Evolutionary conservation across 805 yeast genomes (phyloP), one percentile per base, ranked within the genome.

Genomic region (Saturnispora diversa): DNA sequence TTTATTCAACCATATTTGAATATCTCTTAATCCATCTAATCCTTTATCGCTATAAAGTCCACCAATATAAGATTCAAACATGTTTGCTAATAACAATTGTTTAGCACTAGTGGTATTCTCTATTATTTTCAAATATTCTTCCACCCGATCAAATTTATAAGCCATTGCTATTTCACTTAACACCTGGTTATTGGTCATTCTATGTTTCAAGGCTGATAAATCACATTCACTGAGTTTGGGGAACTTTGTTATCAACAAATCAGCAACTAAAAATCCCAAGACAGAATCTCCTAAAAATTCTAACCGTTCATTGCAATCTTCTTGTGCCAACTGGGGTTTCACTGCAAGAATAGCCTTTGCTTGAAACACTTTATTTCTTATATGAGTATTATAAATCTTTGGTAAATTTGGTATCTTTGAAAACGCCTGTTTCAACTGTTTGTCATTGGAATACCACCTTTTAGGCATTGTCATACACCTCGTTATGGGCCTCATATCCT

Each of bases 41-140:
- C 37, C 37, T 12, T 5, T 15, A 10, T 39, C 42, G 4, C 15
- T 12, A 27, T 39, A 39, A 11, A 39, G 12, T 7, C 35, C 42
- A 12, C 42, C 42, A 13, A 39, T 23, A 16, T 39, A 39, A 4
- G 42, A 31, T 27, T 39, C 42, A 39, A 39, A 39, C 19, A 32
- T 31, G 15, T 39, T 30, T 4, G 42, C 35, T n/a, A 39, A 28
- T 12, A 26, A 8, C 25, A 19, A 21, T 10, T 25, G 10, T 10
- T 12, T 12, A 8, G 20, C 10, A 12, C 11, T 11, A 11, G 31
- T 24, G 3, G 26, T 6, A 8, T 9, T 16, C 10, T 20, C 8
- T 23, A 20, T 10, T 6, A 16, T 17, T 6, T 19, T 12, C 13
- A 9, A 9, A 35, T 35, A 35, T 31, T 35, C 31, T 8, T 12